Percentiles rank a stretch among this genome's conserved stretches.
Evolutionary conservation across 1,284 basidiomycete species (phyloP).

Genomic region (Trichosporon ovoides): DNA sequence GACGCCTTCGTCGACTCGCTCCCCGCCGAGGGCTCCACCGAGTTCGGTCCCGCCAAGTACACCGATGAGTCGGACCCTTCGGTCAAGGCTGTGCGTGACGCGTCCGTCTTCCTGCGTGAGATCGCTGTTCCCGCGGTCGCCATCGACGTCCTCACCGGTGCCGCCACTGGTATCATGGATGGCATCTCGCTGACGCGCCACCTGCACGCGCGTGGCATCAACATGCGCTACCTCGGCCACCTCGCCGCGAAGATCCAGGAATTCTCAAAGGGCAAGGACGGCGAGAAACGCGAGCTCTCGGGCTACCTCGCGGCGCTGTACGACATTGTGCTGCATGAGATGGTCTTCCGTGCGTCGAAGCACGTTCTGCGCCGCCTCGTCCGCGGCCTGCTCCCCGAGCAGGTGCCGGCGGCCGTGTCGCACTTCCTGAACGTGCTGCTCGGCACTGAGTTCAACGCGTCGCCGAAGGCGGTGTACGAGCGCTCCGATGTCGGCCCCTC

Average conservation of each 20-base stretch:
- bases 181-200: slow-evolving; percentile 52
- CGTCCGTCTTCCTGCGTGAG: slow-evolving; percentile 52
- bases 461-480: slow-evolving; percentile 48
- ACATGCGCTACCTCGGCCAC: slow-evolving; percentile 56
- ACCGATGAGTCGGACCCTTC: slow-evolving; percentile 52
- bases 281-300: slow-evolving; percentile 25
- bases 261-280: slow-evolving; percentile 43
- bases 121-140: slow-evolving; percentile 52
- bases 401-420: slow-evolving; percentile 49
- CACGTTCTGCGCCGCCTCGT: slow-evolving; percentile 52
- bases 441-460: slow-evolving; percentile 49
- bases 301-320: slow-evolving; percentile 45
- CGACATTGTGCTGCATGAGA: slow-evolving; percentile 52
- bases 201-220: slow-evolving; percentile 56
- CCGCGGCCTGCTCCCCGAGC: slow-evolving; percentile 43
- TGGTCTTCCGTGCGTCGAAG: slow-evolving; percentile 56
- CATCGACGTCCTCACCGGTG: slow-evolving; percentile 52
- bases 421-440: slow-evolving; percentile 59
- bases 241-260: slow-evolving; percentile 48
- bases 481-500: slow-evolving; percentile 36
- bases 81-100: slow-evolving; percentile 55
- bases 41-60: slow-evolving; percentile 31
- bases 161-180: slow-evolving; percentile 52
- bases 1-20: slow-evolving; percentile 55
- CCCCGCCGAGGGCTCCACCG: slow-evolving; percentile 14